Evolutionary conservation across 371 early-diverging fungal genomes (phyloP).

Genomic region (Dichotomocladium elegans): DNA sequence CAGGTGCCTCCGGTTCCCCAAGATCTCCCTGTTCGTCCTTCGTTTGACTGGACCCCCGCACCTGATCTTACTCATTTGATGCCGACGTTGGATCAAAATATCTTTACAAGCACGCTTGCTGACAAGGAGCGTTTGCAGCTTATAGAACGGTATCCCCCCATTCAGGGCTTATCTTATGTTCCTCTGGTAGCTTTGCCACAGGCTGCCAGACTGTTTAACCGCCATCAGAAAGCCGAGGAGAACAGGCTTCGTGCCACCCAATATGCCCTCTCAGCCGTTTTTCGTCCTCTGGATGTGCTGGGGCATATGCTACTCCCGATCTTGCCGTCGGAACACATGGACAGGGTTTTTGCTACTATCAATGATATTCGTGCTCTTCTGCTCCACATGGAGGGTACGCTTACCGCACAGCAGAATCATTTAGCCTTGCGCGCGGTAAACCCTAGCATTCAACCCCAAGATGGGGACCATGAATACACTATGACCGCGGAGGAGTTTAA

Average conservation of each 20-base stretch:
- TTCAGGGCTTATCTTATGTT: too few relatives aligned
- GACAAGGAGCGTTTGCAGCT: slow-evolving; percentile 1
- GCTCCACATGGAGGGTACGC: not conserved
- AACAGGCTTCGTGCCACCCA: slow-evolving; percentile 7
- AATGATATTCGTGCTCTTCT: slow-evolving; percentile 8
- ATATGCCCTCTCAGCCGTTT: slow-evolving; percentile 4
- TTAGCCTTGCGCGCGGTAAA: slow-evolving; percentile 8
- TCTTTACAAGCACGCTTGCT: slow-evolving; percentile 1
- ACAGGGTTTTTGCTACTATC: slow-evolving; percentile 1
- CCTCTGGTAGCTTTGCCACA: not conserved
- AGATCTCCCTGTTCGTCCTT: slow-evolving; percentile 6
- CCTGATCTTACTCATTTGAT: not conserved
- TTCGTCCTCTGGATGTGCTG: slow-evolving; percentile 8
- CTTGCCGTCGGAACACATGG: not conserved
- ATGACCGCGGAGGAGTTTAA: not conserved
- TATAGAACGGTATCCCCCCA: too few relatives aligned
- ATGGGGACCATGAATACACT: not conserved
- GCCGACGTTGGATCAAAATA: not conserved
- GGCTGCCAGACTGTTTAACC: not conserved
- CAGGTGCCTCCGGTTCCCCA: not conserved
- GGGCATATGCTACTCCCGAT: slow-evolving; percentile 2
- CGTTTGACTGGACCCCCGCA: slow-evolving; percentile 5
- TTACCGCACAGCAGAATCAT: slow-evolving; percentile 6
- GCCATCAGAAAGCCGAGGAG: not conserved
- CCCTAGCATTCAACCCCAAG: not conserved